Evolutionary conservation across 202 grass and related monocot species (phyloP).

Genomic region (Schoenoplectus tabernaemontani): DNA sequence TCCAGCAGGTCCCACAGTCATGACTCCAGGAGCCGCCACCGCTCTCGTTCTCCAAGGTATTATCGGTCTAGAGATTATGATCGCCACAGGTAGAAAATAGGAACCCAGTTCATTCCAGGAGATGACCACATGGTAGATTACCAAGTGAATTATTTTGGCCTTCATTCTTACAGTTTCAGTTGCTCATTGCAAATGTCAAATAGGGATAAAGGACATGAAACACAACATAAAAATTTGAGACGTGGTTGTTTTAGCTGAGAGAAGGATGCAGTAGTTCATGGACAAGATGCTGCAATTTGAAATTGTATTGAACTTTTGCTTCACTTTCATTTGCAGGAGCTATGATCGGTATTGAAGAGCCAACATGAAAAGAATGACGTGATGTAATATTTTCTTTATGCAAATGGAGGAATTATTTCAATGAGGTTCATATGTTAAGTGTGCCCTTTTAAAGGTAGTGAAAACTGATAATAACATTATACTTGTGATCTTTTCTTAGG

Average conservation of each 20-base stretch:
- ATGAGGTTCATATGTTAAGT: neutral
- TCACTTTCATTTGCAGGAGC: constrained; percentile 4
- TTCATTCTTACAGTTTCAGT: neutral
- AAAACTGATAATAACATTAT: neutral
- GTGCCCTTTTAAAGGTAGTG: neutral
- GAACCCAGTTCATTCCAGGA: neutral
- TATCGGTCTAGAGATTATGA: constrained; percentile 55
- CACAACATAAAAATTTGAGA: neutral
- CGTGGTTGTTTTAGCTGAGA: too few relatives aligned
- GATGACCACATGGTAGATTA: constrained; percentile 2
- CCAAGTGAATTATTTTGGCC: neutral
- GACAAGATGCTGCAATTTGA: neutral
- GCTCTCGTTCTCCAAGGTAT: constrained; percentile 60
- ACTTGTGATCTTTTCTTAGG: constrained; percentile 4
- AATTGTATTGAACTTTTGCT: neutral
- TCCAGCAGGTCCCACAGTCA: constrained; percentile 41
- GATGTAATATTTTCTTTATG: neutral
- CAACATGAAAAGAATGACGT: neutral
- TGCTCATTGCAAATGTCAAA: neutral
- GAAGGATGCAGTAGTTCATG: neutral
- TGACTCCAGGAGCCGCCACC: constrained; percentile 59
- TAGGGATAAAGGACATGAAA: neutral
- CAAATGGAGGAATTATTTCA: neutral
- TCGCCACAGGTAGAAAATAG: constrained; percentile 36
- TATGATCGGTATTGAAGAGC: neutral